These are phyloP conservation scores for Fragaria iinumae DNA, from an alignment of 306 rosid genomes.

Conservation along the genomic window DNA sequence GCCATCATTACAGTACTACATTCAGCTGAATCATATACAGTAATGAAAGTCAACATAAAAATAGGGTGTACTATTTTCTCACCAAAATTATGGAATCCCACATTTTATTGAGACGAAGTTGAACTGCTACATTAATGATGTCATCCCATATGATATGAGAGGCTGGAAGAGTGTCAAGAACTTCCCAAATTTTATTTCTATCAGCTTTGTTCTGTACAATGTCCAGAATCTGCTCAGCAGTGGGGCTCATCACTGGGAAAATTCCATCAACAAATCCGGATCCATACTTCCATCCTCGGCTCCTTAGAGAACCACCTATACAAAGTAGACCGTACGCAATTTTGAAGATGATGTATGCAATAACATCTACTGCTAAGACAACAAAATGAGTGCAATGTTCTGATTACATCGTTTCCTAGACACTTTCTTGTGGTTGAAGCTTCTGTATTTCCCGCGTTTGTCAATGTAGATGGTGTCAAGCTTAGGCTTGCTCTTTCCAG, in stretches of 20 bases:
- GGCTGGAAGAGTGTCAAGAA: slow-evolving; percentile 65
- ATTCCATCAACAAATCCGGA: slow-evolving; percentile 96
- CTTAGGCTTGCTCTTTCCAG: slow-evolving; percentile 63
- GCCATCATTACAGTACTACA: slow-evolving; percentile 19
- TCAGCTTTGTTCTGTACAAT: slow-evolving; percentile 54
- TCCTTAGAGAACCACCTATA: slow-evolving; percentile 91
- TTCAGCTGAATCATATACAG: not conserved
- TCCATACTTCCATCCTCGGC: slow-evolving; percentile 91
- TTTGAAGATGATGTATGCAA: slow-evolving; percentile 18
- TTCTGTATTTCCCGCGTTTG: slow-evolving; percentile 71
- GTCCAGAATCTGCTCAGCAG: slow-evolving; percentile 61
- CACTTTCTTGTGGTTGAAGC: slow-evolving; percentile 75
- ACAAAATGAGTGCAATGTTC: slow-evolving; percentile 10
- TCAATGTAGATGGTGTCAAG: slow-evolving; percentile 70
- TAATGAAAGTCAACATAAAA: not conserved
- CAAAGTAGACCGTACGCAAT: slow-evolving; percentile 17
- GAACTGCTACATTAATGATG: slow-evolving; percentile 74
- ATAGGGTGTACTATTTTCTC: slow-evolving; percentile 24
- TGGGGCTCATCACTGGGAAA: slow-evolving; percentile 81
- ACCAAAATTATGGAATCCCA: slow-evolving; percentile 85
- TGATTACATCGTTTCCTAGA: slow-evolving; percentile 73
- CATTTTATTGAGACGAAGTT: slow-evolving; percentile 69
- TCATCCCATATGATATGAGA: slow-evolving; percentile 85
- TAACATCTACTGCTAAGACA: slow-evolving; percentile 21
- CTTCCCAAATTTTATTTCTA: slow-evolving; percentile 47